Base-by-base conservation (phyloP, 805 yeast genomes). In the Wickerhamiella cacticola region DNA sequence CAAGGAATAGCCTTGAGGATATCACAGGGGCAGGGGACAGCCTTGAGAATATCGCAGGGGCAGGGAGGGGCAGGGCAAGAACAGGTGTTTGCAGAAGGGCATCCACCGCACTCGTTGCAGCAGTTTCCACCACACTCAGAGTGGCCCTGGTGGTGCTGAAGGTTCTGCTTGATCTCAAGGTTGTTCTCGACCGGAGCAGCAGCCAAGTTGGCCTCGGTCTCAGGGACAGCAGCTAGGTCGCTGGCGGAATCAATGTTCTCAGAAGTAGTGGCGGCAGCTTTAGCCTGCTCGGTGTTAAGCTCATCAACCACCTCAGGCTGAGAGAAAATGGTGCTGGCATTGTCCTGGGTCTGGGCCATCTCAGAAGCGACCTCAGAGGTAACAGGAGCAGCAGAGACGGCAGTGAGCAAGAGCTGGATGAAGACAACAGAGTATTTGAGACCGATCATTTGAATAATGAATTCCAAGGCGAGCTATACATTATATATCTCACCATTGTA, bases 51-150 rank as follows among this genome's bases (percentile, higher is more conserved):
- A 9, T 41, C 45, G 26, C 45, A 42, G 22, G 44, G 44, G 44
- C 44, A 40, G 23, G 44, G 44, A 28, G 24, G 34, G 23, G 22
- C 28, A 10, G 36, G 24, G 45, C 45, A 42, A 22, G 16, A 19
- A 22, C 45, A 42, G 21, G 38, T 10, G 45, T 22, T 24, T 22
- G 21, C 3, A 18, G 23, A 2, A 31, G 45, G 39, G 39, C 45
- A 42, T 13, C 45, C 45, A 31, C 45, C 45, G 21, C 45, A 42
- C 39, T 42, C 45, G 6, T 39, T 22, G 39, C 45, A 42, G 39
- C 45, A 42, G 25, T 21, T 36, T 9, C 44, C 45, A 10, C 36
- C 26, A 28, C 45, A 42, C n/a, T 42, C 15, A 7, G 23, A n/a
- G 28, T 25, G 28, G 13, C 44, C 44, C 5, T 16, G 12, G 34